Evolutionary conservation across 2,329 filamentous ascomycete species (phyloP), one percentile per base, ranked within the genome.

Genomic region (Botryotinia calthae): DNA sequence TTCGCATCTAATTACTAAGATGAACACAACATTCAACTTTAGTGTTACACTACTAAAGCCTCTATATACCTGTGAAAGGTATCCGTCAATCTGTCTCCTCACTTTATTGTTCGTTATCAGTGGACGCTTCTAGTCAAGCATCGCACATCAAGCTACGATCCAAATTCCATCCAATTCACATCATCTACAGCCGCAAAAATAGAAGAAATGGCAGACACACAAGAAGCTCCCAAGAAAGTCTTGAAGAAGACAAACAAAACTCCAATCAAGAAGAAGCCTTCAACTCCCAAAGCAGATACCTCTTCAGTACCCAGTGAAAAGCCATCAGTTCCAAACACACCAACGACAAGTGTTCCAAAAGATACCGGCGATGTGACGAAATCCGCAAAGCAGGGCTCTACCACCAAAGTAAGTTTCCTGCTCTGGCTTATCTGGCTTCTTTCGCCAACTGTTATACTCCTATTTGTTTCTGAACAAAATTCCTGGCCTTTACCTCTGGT

Each of bases 381-480:
- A 34, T 68, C 63, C 70, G 40, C 54, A 46, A 72, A 72, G 63
- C 63, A 68, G 63, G 63, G 63, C 25, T 68, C 70, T 6, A 68
- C 70, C 40, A 68, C 70, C 28, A 72, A 72, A 58, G 70, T 72
- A 72, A 72, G 70, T 72, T 72, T 72, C 31, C 63, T 72, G 63
- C 63, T 72, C 31, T 56, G 65, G 65, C 42, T 72, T n/a, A 58
- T 72, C 42, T 68, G 63, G 40, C 42, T 72, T 20, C 70, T 72
- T 61, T 72, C 70, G n/a, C 70, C 70, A 8, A 72, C 70, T 28
- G 70, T 68, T 18, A 42, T 72, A 37, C 62, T 72, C 54, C 63
- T 59, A 51, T 62, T 72, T 22, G 40, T 72, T 54, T 67, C 63
- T 10, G 54, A 31, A 48, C 70, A 68, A 59, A 37, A 61, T 34